These are phyloP conservation scores for Oldenlandia corymbosa DNA, from an alignment of 257 asterid species.

Conservation along the genomic window DNA sequence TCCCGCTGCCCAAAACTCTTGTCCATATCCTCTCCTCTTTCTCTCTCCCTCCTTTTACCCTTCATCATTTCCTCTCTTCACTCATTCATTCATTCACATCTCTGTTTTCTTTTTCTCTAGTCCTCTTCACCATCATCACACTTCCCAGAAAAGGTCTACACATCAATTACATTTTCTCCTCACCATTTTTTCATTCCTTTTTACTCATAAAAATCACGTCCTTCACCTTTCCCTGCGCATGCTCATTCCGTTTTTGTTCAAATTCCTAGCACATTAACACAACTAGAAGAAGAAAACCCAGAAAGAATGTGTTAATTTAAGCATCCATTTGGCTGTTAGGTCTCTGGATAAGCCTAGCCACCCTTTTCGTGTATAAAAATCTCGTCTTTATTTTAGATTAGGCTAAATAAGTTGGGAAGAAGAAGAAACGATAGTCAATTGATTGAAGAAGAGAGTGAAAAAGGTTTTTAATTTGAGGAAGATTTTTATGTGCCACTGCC, in stretches of 20 bases:
- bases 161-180: not conserved
- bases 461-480: not conserved
- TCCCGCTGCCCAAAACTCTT: constrained; percentile 33
- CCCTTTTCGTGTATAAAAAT: not conserved
- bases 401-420: not conserved
- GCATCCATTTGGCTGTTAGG: not conserved
- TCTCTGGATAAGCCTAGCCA: not conserved
- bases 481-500: not conserved
- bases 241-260: constrained; percentile 15
- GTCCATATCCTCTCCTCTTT: constrained; percentile 40
- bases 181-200: not conserved
- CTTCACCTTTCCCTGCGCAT: not conserved
- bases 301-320: not conserved
- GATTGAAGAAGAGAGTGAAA: not conserved
- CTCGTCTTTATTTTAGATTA: not conserved
- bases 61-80: constrained; percentile 7
- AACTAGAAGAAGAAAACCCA: not conserved
- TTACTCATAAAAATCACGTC: not conserved
- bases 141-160: not conserved
- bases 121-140: not conserved
- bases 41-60: constrained; percentile 18
- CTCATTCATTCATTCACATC: not conserved
- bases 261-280: not conserved
- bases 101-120: not conserved
- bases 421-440: not conserved